These are phyloP conservation scores for Toxoplasma gondii DNA, from an alignment of 169 alveolate species.

Conservation along the genomic window DNA sequence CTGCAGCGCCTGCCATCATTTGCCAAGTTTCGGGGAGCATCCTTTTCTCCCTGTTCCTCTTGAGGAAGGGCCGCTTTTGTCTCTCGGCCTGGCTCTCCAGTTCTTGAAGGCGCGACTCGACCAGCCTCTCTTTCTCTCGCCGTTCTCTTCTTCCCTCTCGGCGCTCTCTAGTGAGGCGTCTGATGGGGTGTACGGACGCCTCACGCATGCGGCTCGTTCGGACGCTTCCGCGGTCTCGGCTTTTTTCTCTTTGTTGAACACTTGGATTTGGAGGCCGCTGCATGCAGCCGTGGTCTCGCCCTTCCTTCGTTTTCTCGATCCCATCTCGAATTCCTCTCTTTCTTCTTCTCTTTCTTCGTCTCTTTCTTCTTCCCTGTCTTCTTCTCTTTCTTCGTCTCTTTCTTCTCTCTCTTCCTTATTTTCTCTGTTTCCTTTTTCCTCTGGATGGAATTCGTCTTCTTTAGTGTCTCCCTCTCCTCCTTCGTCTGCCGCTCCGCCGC, in stretches of 20 bases:
- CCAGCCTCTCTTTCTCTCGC: neutral
- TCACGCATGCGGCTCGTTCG: neutral
- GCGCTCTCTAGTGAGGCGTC: neutral
- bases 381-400: neutral
- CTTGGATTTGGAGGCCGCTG: neutral
- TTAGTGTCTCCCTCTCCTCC: neutral
- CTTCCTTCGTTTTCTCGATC: neutral
- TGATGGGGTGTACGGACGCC: neutral
- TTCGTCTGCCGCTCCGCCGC: neutral
- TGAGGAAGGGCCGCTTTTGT: neutral
- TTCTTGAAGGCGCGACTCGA: neutral
- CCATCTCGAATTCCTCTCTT: neutral
- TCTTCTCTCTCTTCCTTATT: neutral
- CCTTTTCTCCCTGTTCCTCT: neutral
- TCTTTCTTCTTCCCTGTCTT: neutral
- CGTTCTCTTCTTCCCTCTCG: neutral
- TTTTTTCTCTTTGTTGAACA: neutral
- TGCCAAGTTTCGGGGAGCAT: conserved; percentile 19
- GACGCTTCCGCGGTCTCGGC: neutral
- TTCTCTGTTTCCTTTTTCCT: neutral
- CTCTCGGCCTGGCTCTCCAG: neutral
- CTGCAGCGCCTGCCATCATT: neutral
- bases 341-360: neutral
- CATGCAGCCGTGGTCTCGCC: neutral
- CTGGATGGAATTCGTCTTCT: neutral